Conservation (phyloP, 2,329 filamentous ascomycete genomes). For the Grosmannia clavigera region DNA sequence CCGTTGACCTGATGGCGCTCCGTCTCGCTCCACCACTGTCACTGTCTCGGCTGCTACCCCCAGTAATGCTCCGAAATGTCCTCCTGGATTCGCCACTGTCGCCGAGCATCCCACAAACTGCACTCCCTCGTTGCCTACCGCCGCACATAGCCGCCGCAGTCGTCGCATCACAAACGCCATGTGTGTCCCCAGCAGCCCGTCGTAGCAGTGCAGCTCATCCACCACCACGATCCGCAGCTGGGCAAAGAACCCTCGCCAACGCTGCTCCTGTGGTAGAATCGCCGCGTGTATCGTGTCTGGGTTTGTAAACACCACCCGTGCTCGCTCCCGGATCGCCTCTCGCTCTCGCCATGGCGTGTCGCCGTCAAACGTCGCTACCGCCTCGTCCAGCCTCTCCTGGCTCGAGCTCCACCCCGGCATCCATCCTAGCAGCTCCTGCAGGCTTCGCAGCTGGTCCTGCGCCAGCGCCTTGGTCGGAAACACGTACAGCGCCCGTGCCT, state of each 20-base stretch:
- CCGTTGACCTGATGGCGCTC: slow-evolving; percentile 82
- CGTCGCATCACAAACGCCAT: slow-evolving; percentile 91
- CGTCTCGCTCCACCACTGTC: slow-evolving; percentile 75
- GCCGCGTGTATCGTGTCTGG: slow-evolving; percentile 96
- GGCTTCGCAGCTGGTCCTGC: slow-evolving; percentile 81
- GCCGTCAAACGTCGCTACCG: slow-evolving; percentile 87
- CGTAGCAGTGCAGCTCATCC: slow-evolving; percentile 91
- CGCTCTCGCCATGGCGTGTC: slow-evolving; percentile 77
- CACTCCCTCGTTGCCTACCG: slow-evolving; percentile 72
- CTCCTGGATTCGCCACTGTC: slow-evolving; percentile 81
- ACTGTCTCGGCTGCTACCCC: slow-evolving; percentile 48
- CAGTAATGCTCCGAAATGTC: slow-evolving; percentile 92
- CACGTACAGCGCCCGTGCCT: slow-evolving; percentile 87
- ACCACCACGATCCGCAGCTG: slow-evolving; percentile 83
- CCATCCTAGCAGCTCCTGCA: slow-evolving; percentile 72
- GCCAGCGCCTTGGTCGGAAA: slow-evolving; percentile 95
- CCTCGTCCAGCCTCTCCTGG: slow-evolving; percentile 21
- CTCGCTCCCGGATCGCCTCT: slow-evolving; percentile 73
- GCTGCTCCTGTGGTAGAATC: slow-evolving; percentile 81
- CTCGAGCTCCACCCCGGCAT: slow-evolving; percentile 56
- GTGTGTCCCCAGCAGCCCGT: slow-evolving; percentile 86
- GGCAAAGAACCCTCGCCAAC: slow-evolving; percentile 78
- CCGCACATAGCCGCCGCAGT: slow-evolving; percentile 75
- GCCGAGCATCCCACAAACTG: slow-evolving; percentile 95
- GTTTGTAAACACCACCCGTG: slow-evolving; percentile 90